These are phyloP conservation scores for Thermochaetoides thermophila DNA, from an alignment of 495 filamentous ascomycete species.

Conservation along the genomic window DNA sequence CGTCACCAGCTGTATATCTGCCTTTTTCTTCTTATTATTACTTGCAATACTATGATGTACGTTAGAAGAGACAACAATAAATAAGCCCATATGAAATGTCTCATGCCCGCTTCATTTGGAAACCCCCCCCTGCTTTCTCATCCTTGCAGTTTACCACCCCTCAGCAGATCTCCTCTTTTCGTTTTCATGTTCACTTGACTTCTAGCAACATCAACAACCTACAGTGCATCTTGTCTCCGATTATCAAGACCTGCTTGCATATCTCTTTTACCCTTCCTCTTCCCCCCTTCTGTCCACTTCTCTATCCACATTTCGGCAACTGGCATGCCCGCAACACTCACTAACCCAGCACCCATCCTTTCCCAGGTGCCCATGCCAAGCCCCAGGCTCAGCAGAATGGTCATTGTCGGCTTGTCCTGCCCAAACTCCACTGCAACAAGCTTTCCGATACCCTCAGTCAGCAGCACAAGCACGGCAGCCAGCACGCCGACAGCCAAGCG, in stretches of 20 bases:
- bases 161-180: too few relatives aligned
- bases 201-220: not conserved
- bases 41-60: too few relatives aligned
- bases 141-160: too few relatives aligned
- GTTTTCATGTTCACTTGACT: not conserved
- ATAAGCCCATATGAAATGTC: too few relatives aligned
- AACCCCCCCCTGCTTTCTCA: too few relatives aligned
- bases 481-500: conserved; percentile 11
- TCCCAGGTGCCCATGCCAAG: not conserved
- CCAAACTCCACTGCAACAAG: conserved; percentile 7
- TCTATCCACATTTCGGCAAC: conserved; percentile 1
- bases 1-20: too few relatives aligned
- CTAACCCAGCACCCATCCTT: not conserved
- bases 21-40: too few relatives aligned
- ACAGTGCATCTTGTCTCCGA: too few relatives aligned
- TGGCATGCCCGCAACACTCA: conserved; percentile 1
- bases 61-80: too few relatives aligned
- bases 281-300: not conserved
- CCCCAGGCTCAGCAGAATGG: too few relatives aligned
- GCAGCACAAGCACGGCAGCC: conserved; percentile 4
- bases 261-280: not conserved
- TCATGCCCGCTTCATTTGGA: too few relatives aligned
- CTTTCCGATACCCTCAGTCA: conserved; percentile 4
- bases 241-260: too few relatives aligned
- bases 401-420: not conserved